These are phyloP conservation scores for Akanthomyces muscarius DNA, from an alignment of 2,329 filamentous ascomycete genomes.

Conservation along the genomic window DNA sequence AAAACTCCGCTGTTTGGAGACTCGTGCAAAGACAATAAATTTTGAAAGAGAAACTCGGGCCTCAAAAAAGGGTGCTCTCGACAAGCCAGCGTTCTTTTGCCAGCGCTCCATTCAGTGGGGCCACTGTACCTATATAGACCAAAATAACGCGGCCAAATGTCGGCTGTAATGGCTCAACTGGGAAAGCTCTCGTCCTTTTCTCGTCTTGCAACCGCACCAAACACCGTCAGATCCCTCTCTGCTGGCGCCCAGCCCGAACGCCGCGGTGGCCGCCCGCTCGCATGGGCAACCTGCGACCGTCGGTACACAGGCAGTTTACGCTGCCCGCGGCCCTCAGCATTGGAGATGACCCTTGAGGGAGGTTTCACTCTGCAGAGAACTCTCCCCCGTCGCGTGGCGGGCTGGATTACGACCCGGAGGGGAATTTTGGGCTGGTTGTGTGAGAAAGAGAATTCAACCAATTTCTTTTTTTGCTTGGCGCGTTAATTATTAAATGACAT, in stretches of 20 bases:
- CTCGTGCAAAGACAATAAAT: no score
- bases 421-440: constrained; percentile 51
- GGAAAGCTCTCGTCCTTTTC: constrained; percentile 54
- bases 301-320: constrained; percentile 34
- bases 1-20: no score
- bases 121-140: constrained; percentile 23
- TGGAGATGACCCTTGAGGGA: constrained; percentile 67
- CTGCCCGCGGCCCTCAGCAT: constrained; percentile 58
- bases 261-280: constrained; percentile 63
- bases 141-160: constrained; percentile 17
- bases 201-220: constrained; percentile 45
- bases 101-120: neutral
- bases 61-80: no score
- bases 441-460: constrained; percentile 54
- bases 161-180: constrained; percentile 62
- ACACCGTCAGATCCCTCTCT: constrained; percentile 51
- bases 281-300: constrained; percentile 62
- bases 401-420: constrained; percentile 62
- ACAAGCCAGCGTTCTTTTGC: no score
- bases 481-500: neutral
- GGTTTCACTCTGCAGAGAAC: constrained; percentile 68
- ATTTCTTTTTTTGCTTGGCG: constrained; percentile 27
- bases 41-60: no score
- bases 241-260: constrained; percentile 65
- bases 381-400: constrained; percentile 68